Evolutionary conservation across 257 asterid genomes (phyloP).

Genomic region (Cordia subcordata): DNA sequence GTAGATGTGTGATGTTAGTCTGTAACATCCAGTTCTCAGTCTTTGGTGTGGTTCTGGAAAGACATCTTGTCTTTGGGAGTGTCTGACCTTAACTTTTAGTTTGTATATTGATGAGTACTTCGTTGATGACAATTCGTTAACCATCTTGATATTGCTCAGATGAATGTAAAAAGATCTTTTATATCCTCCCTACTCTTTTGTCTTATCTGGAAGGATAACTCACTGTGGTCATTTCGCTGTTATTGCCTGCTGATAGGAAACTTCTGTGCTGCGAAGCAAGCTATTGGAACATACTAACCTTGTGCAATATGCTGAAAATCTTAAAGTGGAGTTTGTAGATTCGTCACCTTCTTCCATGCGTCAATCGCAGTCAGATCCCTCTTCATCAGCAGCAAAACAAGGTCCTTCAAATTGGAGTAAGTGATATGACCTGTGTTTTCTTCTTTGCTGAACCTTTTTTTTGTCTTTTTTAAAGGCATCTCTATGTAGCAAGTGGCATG

Average conservation of each 20-base stretch:
- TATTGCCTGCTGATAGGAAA: slow-evolving; percentile 48
- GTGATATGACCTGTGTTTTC: slow-evolving; percentile 20
- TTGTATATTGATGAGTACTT: no score
- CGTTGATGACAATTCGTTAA: no score
- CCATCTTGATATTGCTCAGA: no score
- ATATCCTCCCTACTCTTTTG: not conserved
- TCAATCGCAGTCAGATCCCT: slow-evolving; percentile 48
- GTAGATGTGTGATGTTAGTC: no score
- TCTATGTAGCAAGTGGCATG: no score
- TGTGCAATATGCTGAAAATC: slow-evolving; percentile 64
- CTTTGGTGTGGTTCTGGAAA: no score
- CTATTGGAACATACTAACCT: slow-evolving; percentile 73
- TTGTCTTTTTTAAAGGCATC: not conserved
- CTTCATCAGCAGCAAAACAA: slow-evolving; percentile 54
- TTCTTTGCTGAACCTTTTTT: not conserved
- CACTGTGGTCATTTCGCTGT: not conserved
- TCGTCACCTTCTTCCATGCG: slow-evolving; percentile 43
- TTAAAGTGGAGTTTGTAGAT: slow-evolving; percentile 52
- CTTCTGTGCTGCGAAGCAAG: slow-evolving; percentile 72
- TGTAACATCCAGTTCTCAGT: no score
- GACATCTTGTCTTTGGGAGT: no score
- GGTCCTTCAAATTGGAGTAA: slow-evolving; percentile 76
- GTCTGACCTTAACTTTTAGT: no score
- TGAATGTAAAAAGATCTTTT: not conserved
- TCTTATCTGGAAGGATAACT: not conserved